Evolutionary conservation across 169 alveolate species (phyloP).

Genomic region (Eimeria praecox): DNA sequence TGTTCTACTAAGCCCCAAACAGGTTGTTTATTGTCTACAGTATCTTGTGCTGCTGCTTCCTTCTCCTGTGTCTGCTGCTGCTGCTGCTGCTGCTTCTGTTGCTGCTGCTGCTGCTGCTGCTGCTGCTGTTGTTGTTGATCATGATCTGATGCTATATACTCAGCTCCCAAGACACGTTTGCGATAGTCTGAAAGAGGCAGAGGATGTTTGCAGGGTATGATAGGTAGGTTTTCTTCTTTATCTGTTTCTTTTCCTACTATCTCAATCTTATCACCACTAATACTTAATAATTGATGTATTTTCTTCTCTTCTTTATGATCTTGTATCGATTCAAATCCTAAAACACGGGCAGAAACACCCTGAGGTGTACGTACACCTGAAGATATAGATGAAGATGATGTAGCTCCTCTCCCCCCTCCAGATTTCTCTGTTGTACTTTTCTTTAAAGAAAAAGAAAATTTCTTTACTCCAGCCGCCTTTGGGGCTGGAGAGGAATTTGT

Average conservation of each 20-base stretch:
- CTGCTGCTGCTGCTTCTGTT: conserved; percentile 8
- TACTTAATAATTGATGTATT: background rate
- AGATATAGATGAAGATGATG: background rate
- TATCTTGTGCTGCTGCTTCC: background rate
- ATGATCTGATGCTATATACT: background rate
- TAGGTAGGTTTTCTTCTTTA: background rate
- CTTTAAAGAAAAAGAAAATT: conserved; percentile 13
- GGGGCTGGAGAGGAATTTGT: background rate
- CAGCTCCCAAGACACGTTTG: background rate
- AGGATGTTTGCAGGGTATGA: conserved; percentile 11
- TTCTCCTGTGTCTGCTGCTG: background rate
- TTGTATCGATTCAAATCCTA: background rate
- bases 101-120: conserved; percentile 18
- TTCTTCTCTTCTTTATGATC: background rate
- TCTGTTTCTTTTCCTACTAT: background rate
- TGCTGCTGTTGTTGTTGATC: background rate
- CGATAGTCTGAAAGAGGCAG: conserved; percentile 40
- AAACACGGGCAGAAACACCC: background rate
- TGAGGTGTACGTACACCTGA: background rate
- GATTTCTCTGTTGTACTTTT: background rate
- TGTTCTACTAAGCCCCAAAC: background rate
- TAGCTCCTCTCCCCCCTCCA: no score
- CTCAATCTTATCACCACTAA: conserved; percentile 2
- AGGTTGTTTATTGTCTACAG: background rate
- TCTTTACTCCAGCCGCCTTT: background rate